Conservation (phyloP, 2,329 filamentous ascomycete species). For the Penicillium oxalicum region DNA sequence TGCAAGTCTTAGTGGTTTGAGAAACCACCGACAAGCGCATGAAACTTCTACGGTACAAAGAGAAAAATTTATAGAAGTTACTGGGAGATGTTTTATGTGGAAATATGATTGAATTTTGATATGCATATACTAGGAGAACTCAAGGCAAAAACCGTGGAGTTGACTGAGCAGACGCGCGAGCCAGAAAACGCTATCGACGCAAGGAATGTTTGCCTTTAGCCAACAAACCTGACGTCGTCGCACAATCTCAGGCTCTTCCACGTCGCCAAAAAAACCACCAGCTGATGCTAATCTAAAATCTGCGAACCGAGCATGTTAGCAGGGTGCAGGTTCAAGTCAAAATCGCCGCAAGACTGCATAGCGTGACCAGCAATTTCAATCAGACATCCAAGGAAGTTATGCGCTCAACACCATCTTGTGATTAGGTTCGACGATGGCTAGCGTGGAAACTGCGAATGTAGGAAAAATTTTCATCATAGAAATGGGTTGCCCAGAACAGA, state of each 20-base stretch:
- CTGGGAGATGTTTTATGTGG: too few species aligned
- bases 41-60: neutral
- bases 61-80: too few species aligned
- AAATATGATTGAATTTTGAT: too few species aligned
- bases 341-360: slow-evolving; percentile 2
- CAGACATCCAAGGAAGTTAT: slow-evolving; percentile 39
- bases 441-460: slow-evolving; percentile 41
- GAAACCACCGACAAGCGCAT: neutral
- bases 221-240: too few species aligned
- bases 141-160: too few species aligned
- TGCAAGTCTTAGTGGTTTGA: slow-evolving; percentile 8
- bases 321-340: slow-evolving; percentile 8
- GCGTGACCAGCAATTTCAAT: slow-evolving; percentile 22
- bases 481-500: slow-evolving; percentile 13
- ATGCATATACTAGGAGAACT: too few species aligned
- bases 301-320: slow-evolving; percentile 18
- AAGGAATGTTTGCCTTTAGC: too few species aligned
- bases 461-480: slow-evolving; percentile 39
- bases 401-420: slow-evolving; percentile 30
- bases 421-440: slow-evolving; percentile 34
- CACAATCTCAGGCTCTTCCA: too few species aligned
- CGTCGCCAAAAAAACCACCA: neutral
- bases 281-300: neutral
- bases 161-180: too few species aligned
- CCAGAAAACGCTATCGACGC: too few species aligned